These are phyloP conservation scores for Epichloe scottii DNA, from an alignment of 2,329 filamentous ascomycete genomes.

Conservation along the genomic window DNA sequence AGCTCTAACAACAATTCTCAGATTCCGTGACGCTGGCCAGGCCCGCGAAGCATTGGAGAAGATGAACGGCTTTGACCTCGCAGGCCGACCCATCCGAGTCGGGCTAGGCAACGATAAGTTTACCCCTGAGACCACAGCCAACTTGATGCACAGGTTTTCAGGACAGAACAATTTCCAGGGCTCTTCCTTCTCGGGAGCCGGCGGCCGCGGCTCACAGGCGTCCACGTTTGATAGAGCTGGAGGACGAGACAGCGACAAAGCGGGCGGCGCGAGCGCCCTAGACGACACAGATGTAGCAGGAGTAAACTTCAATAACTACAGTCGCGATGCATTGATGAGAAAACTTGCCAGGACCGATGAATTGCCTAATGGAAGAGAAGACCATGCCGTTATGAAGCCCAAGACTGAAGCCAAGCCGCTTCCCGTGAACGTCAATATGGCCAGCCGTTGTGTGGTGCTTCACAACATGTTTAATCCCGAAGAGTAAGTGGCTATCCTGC, in stretches of 20 bases:
- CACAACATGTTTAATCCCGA: slow-evolving; percentile 91
- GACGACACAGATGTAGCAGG: slow-evolving; percentile 96
- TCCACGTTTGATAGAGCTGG: slow-evolving; percentile 86
- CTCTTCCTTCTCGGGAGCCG: slow-evolving; percentile 81
- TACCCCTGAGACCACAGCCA: slow-evolving; percentile 90
- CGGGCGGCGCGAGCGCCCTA: slow-evolving; percentile 81
- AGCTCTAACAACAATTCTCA: slow-evolving; percentile 21
- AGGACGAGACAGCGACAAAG: slow-evolving; percentile 79
- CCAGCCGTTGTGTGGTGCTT: slow-evolving; percentile 84
- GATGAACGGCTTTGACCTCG: slow-evolving; percentile 98
- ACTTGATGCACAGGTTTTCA: slow-evolving; percentile 83
- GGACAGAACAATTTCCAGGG: slow-evolving; percentile 74
- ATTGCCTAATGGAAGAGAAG: slow-evolving; percentile 48
- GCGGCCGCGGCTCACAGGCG: slow-evolving; percentile 73
- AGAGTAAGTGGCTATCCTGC: slow-evolving; percentile 53
- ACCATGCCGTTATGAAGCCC: slow-evolving; percentile 62
- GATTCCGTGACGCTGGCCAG: slow-evolving; percentile 79
- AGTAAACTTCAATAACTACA: slow-evolving; percentile 99
- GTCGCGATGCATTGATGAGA: slow-evolving; percentile 94
- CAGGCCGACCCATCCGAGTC: slow-evolving; percentile 92
- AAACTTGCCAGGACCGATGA: slow-evolving; percentile 96
- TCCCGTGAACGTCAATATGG: slow-evolving; percentile 79
- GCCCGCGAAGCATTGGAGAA: slow-evolving; percentile 93
- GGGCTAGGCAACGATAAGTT: slow-evolving; percentile 99
- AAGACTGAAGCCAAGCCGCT: slow-evolving; percentile 68